phyloP scores from a whole-genome alignment of 192 early-diverging fungal species.

The Coemansia sp. region DNA sequence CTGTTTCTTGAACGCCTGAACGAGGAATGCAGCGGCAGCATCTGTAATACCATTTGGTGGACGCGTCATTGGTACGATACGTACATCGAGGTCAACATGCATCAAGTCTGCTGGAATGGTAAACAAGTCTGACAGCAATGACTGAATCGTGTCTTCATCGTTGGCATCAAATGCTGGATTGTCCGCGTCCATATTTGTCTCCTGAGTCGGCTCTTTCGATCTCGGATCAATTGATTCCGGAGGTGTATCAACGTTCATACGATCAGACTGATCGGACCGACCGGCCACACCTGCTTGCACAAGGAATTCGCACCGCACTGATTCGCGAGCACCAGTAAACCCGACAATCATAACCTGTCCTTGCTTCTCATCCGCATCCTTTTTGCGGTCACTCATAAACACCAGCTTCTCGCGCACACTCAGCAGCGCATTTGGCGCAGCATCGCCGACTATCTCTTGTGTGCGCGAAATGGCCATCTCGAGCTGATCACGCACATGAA shows the following conservation, averaged over 20 bases:
- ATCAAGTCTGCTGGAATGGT: conserved; percentile 32
- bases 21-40: conserved; percentile 29
- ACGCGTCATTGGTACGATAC: conserved; percentile 46
- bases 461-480: conserved; percentile 42
- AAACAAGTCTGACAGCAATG: conserved; percentile 30
- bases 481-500: conserved; percentile 44
- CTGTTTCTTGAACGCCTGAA: conserved; percentile 33
- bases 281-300: conserved; percentile 28
- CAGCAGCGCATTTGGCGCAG: conserved; percentile 20
- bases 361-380: not conserved
- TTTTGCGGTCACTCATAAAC: conserved; percentile 16
- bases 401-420: conserved; percentile 46
- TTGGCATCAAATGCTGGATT: not conserved
- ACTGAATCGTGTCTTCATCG: conserved; percentile 7
- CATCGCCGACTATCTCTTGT: conserved; percentile 26
- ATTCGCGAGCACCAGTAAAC: conserved; percentile 40
- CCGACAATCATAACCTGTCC: conserved; percentile 46
- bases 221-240: not conserved
- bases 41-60: conserved; percentile 51
- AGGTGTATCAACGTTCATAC: conserved; percentile 14
- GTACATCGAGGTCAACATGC: conserved; percentile 41
- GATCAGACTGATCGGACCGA: not conserved
- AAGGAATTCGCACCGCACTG: conserved; percentile 52
- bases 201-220: not conserved
- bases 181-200: not conserved